phyloP scores from a whole-genome alignment of 371 early-diverging fungal genomes.

The Basidiobolus meristosporus region DNA sequence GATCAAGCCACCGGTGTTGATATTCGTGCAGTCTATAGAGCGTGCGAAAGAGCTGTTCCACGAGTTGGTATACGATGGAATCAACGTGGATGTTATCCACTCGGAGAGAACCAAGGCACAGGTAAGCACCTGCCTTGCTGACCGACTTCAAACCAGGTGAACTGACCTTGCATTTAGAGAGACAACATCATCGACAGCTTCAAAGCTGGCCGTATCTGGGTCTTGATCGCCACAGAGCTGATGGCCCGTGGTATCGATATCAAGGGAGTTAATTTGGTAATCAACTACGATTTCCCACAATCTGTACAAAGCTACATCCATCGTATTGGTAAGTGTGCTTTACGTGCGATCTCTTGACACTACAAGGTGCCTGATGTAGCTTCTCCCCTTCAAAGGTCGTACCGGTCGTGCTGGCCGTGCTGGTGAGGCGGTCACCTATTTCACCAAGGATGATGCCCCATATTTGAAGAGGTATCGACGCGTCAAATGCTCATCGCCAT shows the following conservation, averaged over 20 bases:
- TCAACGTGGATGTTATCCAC: constrained; percentile 91
- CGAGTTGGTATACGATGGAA: constrained; percentile 90
- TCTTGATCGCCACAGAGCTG: constrained; percentile 91
- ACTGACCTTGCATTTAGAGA: constrained; percentile 23
- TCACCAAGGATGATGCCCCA: constrained; percentile 80
- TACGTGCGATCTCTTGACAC: no score
- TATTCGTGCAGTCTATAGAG: constrained; percentile 92
- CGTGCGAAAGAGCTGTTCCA: constrained; percentile 86
- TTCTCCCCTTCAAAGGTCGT: constrained; percentile 28
- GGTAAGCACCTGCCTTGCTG: constrained; percentile 7
- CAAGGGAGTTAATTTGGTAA: constrained; percentile 75
- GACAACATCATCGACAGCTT: constrained; percentile 81
- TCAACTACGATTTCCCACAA: constrained; percentile 95
- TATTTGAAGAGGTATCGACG: constrained; percentile 47
- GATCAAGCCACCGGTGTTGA: constrained; percentile 78
- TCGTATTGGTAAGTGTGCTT: constrained; percentile 37
- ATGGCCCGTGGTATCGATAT: constrained; percentile 94
- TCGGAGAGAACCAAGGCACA: constrained; percentile 80
- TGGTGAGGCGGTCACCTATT: constrained; percentile 72
- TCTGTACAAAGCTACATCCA: constrained; percentile 86
- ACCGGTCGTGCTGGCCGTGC: constrained; percentile 77
- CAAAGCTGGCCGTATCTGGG: constrained; percentile 78
- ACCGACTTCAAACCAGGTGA: background rate
- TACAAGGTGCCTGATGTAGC: no score
- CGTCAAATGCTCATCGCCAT: constrained; percentile 5